Evolutionary conservation across 129 eudicot genomes (phyloP).

Genomic region (Flaveria sonorensis): DNA sequence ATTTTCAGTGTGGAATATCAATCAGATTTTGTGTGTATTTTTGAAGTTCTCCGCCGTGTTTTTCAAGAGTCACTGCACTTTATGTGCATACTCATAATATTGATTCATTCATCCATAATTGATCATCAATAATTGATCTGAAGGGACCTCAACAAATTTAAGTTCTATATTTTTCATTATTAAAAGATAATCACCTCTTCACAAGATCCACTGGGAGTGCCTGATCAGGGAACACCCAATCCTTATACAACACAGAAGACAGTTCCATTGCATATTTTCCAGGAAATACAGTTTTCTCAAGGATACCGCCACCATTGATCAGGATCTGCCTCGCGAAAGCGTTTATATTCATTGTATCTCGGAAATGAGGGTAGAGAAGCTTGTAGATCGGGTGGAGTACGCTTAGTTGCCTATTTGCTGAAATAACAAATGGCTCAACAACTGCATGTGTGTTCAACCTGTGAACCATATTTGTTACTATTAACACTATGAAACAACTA

Average conservation of each 20-base stretch:
- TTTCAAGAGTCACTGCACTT: too few relatives aligned
- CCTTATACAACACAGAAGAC: slow-evolving; percentile 46
- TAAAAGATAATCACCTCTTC: slow-evolving; percentile 35
- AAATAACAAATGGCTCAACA: slow-evolving; percentile 54
- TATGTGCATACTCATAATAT: too few relatives aligned
- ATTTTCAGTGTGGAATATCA: too few relatives aligned
- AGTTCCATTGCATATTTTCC: slow-evolving; percentile 45
- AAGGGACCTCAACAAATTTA: background rate
- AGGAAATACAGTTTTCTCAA: slow-evolving; percentile 42
- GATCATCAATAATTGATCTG: too few relatives aligned
- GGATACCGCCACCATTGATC: slow-evolving; percentile 47
- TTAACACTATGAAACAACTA: background rate
- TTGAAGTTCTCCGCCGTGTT: too few relatives aligned
- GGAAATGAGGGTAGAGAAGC: slow-evolving; percentile 49
- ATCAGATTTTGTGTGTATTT: too few relatives aligned
- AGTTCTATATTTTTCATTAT: background rate
- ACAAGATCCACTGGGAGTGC: slow-evolving; percentile 50
- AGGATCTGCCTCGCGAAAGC: slow-evolving; percentile 45
- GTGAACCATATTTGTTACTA: background rate
- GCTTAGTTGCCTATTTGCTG: slow-evolving; percentile 51
- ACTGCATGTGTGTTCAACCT: slow-evolving; percentile 58
- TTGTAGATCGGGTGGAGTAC: slow-evolving; percentile 49
- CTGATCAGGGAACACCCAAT: slow-evolving; percentile 54
- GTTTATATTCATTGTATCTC: slow-evolving; percentile 48
- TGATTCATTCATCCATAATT: too few relatives aligned